Evolutionary conservation across 495 filamentous ascomycete genomes (phyloP).

Genomic region (Penicillium robsamsonii): DNA sequence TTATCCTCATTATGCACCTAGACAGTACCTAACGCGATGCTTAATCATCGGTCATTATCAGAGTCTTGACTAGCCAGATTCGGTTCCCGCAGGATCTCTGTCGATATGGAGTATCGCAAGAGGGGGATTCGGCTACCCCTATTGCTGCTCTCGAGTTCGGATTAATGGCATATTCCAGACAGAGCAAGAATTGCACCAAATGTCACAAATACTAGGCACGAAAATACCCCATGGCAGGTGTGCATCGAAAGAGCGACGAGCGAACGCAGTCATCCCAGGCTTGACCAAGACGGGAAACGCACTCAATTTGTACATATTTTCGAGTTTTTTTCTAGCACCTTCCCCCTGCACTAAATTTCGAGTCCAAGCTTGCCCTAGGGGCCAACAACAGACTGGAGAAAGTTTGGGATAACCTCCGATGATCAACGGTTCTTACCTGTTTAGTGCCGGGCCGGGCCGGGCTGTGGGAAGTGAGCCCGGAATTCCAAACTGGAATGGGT

Average conservation of each 20-base stretch:
- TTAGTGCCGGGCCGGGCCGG: constrained; percentile 3
- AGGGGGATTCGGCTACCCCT: not conserved
- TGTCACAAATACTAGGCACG: not conserved
- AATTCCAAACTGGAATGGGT: not conserved
- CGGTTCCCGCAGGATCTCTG: not conserved
- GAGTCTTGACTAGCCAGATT: not conserved
- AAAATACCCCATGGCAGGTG: not conserved
- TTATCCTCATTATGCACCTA: not conserved
- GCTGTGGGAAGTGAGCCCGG: not conserved
- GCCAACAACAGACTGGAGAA: not conserved
- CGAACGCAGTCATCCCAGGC: not conserved
- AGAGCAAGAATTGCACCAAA: not conserved
- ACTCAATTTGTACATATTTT: not conserved
- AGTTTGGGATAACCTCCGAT: not conserved
- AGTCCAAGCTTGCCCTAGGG: not conserved
- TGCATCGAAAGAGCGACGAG: not conserved
- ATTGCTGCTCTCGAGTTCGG: not conserved
- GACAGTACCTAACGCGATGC: not conserved
- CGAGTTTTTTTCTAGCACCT: not conserved
- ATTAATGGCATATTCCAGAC: not conserved
- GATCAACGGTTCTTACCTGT: not conserved
- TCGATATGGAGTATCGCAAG: not conserved
- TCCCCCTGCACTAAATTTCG: not conserved
- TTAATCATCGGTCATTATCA: not conserved
- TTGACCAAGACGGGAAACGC: too few species aligned